A percentile compares a stretch with the other conserved stretches of the same genome.
phyloP scores from a whole-genome alignment of 257 asterid species.

The Henckelia pumila region DNA sequence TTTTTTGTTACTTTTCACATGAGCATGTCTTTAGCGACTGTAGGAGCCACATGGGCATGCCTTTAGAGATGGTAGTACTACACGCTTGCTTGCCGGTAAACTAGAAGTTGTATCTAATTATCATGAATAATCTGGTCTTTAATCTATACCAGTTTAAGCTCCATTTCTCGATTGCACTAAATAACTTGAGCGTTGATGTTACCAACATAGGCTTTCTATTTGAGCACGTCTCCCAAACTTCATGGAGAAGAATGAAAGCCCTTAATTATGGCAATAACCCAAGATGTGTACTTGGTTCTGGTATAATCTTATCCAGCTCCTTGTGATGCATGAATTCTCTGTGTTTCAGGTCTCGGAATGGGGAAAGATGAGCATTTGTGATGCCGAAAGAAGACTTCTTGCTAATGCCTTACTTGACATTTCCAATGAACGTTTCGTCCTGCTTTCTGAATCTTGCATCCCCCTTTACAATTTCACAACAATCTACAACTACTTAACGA shows the following conservation, averaged over 20 bases:
- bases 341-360: slow-evolving; percentile 52
- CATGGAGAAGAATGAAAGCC: not conserved
- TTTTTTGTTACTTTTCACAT: not conserved
- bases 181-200: not conserved
- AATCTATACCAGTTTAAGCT: not conserved
- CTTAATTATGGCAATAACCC: not conserved
- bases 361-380: slow-evolving; percentile 68
- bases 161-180: not conserved
- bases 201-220: not conserved
- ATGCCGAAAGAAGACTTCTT: slow-evolving; percentile 60
- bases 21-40: not conserved
- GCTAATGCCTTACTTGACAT: slow-evolving; percentile 61
- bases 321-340: not conserved
- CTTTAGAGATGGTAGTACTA: not conserved
- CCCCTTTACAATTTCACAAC: slow-evolving; percentile 51
- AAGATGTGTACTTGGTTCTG: not conserved
- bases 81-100: not conserved
- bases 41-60: not conserved
- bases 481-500: slow-evolving; percentile 39
- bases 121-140: not conserved
- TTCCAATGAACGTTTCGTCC: slow-evolving; percentile 51
- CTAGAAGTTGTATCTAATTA: not conserved
- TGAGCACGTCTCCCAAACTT: not conserved
- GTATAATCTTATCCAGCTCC: not conserved
- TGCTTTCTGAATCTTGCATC: slow-evolving; percentile 65